Base-by-base conservation (phyloP, 352 stramenopile genomes). In the Phytophthora podocarpi region DNA sequence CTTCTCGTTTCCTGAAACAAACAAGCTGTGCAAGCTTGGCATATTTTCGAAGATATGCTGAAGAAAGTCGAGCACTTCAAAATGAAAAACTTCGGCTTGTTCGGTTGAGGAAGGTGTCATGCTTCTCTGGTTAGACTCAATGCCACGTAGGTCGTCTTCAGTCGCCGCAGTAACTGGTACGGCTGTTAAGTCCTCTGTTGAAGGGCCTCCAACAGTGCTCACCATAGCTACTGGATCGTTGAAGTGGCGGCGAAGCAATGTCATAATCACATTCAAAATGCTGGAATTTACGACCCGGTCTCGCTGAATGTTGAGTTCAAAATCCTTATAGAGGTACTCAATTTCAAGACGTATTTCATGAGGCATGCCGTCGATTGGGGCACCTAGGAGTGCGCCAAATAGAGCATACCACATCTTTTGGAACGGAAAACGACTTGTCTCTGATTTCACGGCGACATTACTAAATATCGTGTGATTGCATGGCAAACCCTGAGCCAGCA, bases 371-470 rank as follows among this genome's bases (percentile, higher is more conserved):
- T 90, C 81, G 8, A 87, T 72, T 0, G 83, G 79, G 23, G 77
- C 69, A 1, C 83, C 83, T 36, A 92, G 60, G 37, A 90, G 27
- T 35, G 78, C 82, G 41, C 80, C 87, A 52, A 92, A 77, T 4
- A 92, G 64, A 30, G 71, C 60, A 46, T 90, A 90, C 79, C 80
- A 92, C 68, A 89, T 76, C 12, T 89, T 72, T 16, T 89, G 57
- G 32, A 92, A 89, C 2, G 79, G 81, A 27, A 92, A 89, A 12
- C 35, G 26, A 7, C 32, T 16, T 24, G 8, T 13, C 1, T 51
- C n/a, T 20, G 37, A 15, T 56, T 61, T 16, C 30, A 53, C 27
- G 20, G 28, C n/a, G 43, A 36, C 18, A 51, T 27, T 45, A 20
- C 18, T 56, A 16, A 82, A 82, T 9, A 61, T 16, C 2, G 56